Conservation (phyloP, 495 filamentous ascomycete species). For the Poronia punctata region DNA sequence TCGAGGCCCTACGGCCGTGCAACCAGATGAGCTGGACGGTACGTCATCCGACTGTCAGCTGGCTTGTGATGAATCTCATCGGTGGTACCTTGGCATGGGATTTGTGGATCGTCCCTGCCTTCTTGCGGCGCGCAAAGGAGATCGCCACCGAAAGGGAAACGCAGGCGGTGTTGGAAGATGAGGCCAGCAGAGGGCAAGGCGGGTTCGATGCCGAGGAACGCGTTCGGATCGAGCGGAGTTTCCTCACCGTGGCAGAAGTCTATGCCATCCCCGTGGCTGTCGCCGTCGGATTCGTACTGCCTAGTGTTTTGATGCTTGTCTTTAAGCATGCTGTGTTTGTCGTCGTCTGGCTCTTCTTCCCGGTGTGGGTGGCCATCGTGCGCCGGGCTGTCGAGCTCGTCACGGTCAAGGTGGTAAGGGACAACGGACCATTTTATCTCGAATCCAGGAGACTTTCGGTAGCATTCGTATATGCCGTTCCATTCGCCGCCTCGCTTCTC, state of each 20-base stretch:
- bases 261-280: slow-evolving; percentile 34
- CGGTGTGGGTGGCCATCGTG: slow-evolving; percentile 29
- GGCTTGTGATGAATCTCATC: slow-evolving; percentile 34
- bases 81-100: slow-evolving; percentile 37
- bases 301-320: slow-evolving; percentile 60
- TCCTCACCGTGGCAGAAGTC: slow-evolving; percentile 25
- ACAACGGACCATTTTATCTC: slow-evolving; percentile 19
- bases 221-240: slow-evolving; percentile 16
- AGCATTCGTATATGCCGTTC: slow-evolving; percentile 27
- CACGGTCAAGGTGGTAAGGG: slow-evolving; percentile 6
- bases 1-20: slow-evolving; percentile 33
- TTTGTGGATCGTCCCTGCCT: slow-evolving; percentile 34
- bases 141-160: slow-evolving; percentile 16
- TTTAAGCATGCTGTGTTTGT: slow-evolving; percentile 65
- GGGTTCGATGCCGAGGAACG: slow-evolving; percentile 17
- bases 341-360: slow-evolving; percentile 44
- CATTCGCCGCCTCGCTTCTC: slow-evolving; percentile 25
- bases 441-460: slow-evolving; percentile 23
- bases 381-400: slow-evolving; percentile 19
- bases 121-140: slow-evolving; percentile 27
- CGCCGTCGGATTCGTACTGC: slow-evolving; percentile 28
- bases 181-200: background rate
- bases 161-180: background rate
- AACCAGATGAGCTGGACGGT: slow-evolving; percentile 25
- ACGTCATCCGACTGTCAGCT: slow-evolving; percentile 28